These are phyloP conservation scores for Copromyces sp. DNA, from an alignment of 495 filamentous ascomycete genomes.

Conservation along the genomic window DNA sequence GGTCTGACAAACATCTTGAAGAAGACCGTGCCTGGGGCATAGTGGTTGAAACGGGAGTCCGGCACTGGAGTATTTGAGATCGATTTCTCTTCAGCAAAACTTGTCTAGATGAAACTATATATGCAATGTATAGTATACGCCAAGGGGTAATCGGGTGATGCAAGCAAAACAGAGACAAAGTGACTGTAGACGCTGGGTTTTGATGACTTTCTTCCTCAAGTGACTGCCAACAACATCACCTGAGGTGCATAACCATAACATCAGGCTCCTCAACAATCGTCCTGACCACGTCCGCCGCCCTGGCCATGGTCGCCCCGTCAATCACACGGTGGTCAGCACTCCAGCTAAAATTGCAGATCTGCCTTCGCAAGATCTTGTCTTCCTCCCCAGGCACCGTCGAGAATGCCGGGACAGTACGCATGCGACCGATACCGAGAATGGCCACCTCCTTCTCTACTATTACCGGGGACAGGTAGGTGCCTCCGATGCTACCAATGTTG, in stretches of 20 bases:
- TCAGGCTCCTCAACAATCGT: conserved; percentile 73
- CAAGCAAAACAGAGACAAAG: background rate
- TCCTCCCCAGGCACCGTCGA: conserved; percentile 32
- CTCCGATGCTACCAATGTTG: conserved; percentile 95
- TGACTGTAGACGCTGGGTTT: background rate
- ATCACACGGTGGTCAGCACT: conserved; percentile 92
- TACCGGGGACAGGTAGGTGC: conserved; percentile 84
- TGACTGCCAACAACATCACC: conserved; percentile 13
- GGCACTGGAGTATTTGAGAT: background rate
- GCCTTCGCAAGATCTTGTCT: conserved; percentile 48
- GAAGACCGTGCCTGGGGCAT: background rate
- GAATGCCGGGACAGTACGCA: conserved; percentile 65
- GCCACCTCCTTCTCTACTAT: conserved; percentile 81
- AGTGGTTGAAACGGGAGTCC: background rate
- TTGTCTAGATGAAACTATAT: background rate
- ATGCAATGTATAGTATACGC: background rate
- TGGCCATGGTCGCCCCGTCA: conserved; percentile 88
- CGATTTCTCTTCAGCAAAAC: background rate
- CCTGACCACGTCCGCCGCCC: conserved; percentile 72
- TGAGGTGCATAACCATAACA: conserved; percentile 61
- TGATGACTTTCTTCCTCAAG: background rate
- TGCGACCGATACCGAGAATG: conserved; percentile 81
- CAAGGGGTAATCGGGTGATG: background rate
- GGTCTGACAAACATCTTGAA: background rate
- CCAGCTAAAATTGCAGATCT: conserved; percentile 85